Conservation (phyloP, 1,284 basidiomycete genomes). For the Bjerkandera adusta region DNA sequence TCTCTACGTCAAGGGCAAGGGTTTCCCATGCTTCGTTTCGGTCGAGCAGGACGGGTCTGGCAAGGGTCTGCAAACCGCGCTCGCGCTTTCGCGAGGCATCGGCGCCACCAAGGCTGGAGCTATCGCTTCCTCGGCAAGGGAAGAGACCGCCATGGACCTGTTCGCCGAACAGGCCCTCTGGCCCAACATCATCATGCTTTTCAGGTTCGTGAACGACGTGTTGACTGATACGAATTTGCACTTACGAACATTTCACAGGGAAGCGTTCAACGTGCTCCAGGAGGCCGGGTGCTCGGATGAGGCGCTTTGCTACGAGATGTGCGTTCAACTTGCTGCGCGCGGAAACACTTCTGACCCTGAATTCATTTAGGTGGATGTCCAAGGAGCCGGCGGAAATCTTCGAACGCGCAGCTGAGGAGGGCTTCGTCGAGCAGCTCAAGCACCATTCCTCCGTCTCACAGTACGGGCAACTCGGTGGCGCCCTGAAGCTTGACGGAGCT, state of each 20-base stretch:
- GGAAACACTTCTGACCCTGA: neutral
- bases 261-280: conserved; percentile 60
- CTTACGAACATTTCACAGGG: conserved; percentile 32
- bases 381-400: conserved; percentile 73
- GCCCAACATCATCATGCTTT: conserved; percentile 66
- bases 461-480: conserved; percentile 59
- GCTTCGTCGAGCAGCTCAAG: conserved; percentile 58
- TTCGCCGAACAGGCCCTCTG: conserved; percentile 67
- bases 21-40: conserved; percentile 66
- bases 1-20: conserved; percentile 56
- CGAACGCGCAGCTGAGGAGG: conserved; percentile 64
- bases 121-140: conserved; percentile 59
- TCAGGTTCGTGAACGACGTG: conserved; percentile 41
- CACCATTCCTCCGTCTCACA: conserved; percentile 63
- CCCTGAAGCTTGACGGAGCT: conserved; percentile 52
- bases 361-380: conserved; percentile 59
- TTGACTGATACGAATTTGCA: neutral
- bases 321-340: conserved; percentile 14
- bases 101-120: conserved; percentile 67
- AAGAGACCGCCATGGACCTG: conserved; percentile 66
- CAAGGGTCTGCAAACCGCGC: conserved; percentile 42
- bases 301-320: conserved; percentile 68
- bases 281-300: conserved; percentile 68
- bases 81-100: conserved; percentile 56
- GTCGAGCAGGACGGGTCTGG: conserved; percentile 62